Base-by-base conservation (phyloP, 345 rosid species). In the Citrus mangshanensis region DNA sequence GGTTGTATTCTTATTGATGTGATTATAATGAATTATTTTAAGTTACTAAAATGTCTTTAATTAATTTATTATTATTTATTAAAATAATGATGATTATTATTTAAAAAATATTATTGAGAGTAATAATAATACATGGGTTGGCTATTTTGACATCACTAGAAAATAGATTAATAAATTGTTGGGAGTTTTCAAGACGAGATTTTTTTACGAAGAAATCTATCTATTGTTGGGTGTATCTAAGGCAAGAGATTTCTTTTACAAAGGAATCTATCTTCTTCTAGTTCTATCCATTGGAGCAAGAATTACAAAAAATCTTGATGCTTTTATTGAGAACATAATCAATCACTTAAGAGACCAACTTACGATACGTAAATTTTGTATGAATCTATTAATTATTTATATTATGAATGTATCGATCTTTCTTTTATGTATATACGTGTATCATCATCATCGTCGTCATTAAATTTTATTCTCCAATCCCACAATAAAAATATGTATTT, bases 211-310 rank as follows among this genome's bases (percentile, higher is more conserved):
- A 75, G 79, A 80, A 78, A 73, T 88, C 97, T 54, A 83, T 93
- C 34, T 91, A 32, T 32, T 32, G 34, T 32, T 32, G 5, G 98
- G 97, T 61, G 54, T 86, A 69, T 82, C 92, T 2, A 87, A 89
- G 73, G 97, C 96, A 24, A 90, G 80, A 85, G 89, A 93, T 7
- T 91, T 79, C 5, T 80, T 68, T 93, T 0, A 77, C 6, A 55
- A 90, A 75, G 79, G 81, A 78, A 72, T 88, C 96, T 54, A 83
- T 93, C 34, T 91, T 95, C 83, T 95, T 2, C 97, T 93, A 1
- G 89, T 93, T 59, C 89, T 92, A 22, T 93, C 97, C 32, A 78
- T 87, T n/a, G 97, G 93, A 7, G 89, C 97, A 40, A 87, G 96
- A 65, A 80, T 95, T 37, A 7, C 9, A 7, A 7, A 95, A 79